Base-by-base conservation (phyloP, 192 early-diverging fungal species). In the Kappamyces sp. region DNA sequence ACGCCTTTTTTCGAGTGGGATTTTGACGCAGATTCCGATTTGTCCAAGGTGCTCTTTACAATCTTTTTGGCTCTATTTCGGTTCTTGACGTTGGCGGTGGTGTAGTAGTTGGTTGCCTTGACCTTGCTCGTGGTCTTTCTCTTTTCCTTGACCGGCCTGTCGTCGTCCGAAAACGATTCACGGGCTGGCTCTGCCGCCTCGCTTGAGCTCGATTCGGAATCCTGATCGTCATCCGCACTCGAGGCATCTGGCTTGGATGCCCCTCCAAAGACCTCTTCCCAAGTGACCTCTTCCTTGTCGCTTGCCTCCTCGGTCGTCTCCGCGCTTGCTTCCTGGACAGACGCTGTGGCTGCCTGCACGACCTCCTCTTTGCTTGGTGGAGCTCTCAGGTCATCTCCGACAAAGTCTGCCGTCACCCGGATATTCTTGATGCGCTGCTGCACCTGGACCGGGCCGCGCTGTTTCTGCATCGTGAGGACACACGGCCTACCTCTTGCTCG, bases 71-170 rank as follows among this genome's bases (percentile, higher is more conserved):
- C 90, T 41, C 90, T 79, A 71, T 91, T 91, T 69, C 79, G 76
- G 74, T 96, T 96, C 79, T 98, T 98, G 67, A 98, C 86, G 69
- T 98, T 98, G 66, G 92, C 91, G 2, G 74, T 77, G 55, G 88
- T 85, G 59, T 98, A 98, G 69, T 82, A 98, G 69, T 98, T 87
- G 39, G 76, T 80, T 75, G 94, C 94, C 43, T 64, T 65, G 46
- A 74, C 72, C 77, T 96, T 96, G 80, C 92, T 96, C 38, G 90
- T 94, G 33, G 85, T 90, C 88, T 89, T 88, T 47, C 93, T 84
- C 40, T 80, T 64, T 14, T 75, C 66, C 78, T 93, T 93, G 53
- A 14, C 45, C 61, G 47, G 47, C 57, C 50, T 54, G n/a, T 71
- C 58, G 11, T 67, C 60, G 9, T 34, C 50, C 7, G 47, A 55